Base-by-base conservation (phyloP, 805 yeast genomes). In the Yarrowia sp. region DNA sequence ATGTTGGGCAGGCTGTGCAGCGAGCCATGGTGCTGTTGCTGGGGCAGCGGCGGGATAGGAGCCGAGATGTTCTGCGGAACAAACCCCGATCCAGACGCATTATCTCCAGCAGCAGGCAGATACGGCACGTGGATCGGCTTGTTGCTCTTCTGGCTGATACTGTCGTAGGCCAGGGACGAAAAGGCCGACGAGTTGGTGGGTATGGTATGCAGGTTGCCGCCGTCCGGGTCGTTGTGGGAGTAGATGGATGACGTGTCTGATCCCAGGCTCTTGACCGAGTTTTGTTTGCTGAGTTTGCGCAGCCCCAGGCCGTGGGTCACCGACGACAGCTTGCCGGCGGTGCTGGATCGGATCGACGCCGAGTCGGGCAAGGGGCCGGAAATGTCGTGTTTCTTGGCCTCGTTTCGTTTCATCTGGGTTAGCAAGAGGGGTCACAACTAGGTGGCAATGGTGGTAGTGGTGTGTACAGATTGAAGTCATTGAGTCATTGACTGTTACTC, bases 31-130 rank as follows among this genome's bases (percentile, higher is more conserved):
- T 63, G 67, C 56, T 63, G 67, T 15, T 63, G 67, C 48, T 63
- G 70, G 8, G 76, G 76, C 36, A 74, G 68, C 3, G 76, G 75
- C 8, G 76, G 76, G 12, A 74, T 74, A 3, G 76, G 76, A 8
- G 74, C 74, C 5, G 74, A 63, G 40, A 48, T 48, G 67, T 41
- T 68, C 22, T 71, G 69, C 11, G 76, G 75, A 38, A 70, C 70
- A 59, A 73, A 72, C 15, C 69, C 46, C 32, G 69, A 61, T n/a
- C 56, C 59, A 7, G 71, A 59, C 15, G 70, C 63, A 32, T 32
- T 32, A 42, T 48, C 69, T 15, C 68, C 66, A 7, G 48, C 63
- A 0, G 72, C 72, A 0, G 75, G 74, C n/a, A 74, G 67, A 49
- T 73, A 72, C 35, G 71, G 66, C 41, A 74, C 75, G 8, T 68